These are phyloP conservation scores for Cornus kousa DNA, from an alignment of 148 eudicot species.

Conservation along the genomic window DNA sequence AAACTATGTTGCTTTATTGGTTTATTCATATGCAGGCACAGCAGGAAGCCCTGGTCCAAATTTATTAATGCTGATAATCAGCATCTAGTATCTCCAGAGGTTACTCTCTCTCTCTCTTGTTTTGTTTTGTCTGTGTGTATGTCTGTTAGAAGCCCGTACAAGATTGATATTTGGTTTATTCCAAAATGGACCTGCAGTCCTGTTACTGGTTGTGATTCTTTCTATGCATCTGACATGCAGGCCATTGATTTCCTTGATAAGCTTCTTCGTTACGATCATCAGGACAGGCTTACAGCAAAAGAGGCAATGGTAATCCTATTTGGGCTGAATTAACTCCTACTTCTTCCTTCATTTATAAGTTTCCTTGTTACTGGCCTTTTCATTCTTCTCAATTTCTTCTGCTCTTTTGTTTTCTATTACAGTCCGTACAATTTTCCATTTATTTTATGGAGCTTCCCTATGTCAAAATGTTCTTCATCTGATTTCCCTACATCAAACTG, in stretches of 20 bases:
- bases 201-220: not conserved
- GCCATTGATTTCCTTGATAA: constrained; percentile 94
- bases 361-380: too few relatives aligned
- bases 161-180: too few relatives aligned
- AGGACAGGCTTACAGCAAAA: constrained; percentile 90
- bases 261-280: constrained; percentile 98
- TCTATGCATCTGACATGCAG: constrained; percentile 36
- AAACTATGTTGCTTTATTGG: not conserved
- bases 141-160: not conserved
- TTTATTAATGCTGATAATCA: constrained; percentile 89
- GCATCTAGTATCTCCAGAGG: constrained; percentile 96
- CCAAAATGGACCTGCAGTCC: too few relatives aligned
- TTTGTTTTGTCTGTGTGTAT: not conserved
- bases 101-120: constrained; percentile 6
- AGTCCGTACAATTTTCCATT: too few relatives aligned
- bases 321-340: not conserved
- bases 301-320: constrained; percentile 81
- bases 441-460: too few relatives aligned
- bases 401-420: too few relatives aligned
- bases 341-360: not conserved
- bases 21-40: constrained; percentile 56
- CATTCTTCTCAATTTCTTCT: too few relatives aligned
- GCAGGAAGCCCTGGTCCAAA: constrained; percentile 96
- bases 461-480: too few relatives aligned
- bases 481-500: too few relatives aligned